phyloP scores from a whole-genome alignment of 495 filamentous ascomycete species.

The Penicillium paxilli region DNA sequence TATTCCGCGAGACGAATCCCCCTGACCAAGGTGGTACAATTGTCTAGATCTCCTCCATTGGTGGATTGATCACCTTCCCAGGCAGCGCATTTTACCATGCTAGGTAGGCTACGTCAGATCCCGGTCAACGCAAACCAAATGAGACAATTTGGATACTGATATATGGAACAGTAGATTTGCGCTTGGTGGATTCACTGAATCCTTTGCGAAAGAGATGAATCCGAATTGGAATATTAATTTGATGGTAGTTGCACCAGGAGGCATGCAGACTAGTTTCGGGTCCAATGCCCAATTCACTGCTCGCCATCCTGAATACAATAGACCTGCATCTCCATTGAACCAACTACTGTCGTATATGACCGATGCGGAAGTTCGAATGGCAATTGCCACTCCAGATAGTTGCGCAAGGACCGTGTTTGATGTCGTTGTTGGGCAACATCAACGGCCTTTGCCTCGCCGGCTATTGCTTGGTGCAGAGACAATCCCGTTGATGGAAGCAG shows the following conservation, averaged over 20 bases:
- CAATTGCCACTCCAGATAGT: too few species aligned
- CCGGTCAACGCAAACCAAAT: neutral
- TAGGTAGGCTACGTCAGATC: conserved; percentile 6
- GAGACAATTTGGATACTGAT: neutral
- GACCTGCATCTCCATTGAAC: too few species aligned
- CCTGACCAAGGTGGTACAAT: conserved; percentile 46
- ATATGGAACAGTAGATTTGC: conserved; percentile 42
- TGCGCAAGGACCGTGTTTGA: too few species aligned
- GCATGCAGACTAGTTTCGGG: neutral
- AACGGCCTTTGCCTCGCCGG: too few species aligned
- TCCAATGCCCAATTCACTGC: too few species aligned
- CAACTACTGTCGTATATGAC: too few species aligned
- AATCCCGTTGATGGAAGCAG: too few species aligned
- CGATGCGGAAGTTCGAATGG: too few species aligned
- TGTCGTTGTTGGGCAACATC: too few species aligned
- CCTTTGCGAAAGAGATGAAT: conserved; percentile 46
- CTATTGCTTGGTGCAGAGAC: too few species aligned
- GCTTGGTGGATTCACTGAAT: conserved; percentile 55
- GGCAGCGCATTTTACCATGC: conserved; percentile 52
- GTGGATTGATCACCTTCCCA: conserved; percentile 44
- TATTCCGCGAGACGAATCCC: conserved; percentile 40
- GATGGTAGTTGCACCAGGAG: conserved; percentile 16
- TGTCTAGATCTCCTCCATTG: conserved; percentile 52
- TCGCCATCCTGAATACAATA: too few species aligned
- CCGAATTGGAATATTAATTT: conserved; percentile 41